Evolutionary conservation across 441 rosid genomes (phyloP), one percentile per base, ranked within the genome.

Genomic region (Erysimum cheiri): DNA sequence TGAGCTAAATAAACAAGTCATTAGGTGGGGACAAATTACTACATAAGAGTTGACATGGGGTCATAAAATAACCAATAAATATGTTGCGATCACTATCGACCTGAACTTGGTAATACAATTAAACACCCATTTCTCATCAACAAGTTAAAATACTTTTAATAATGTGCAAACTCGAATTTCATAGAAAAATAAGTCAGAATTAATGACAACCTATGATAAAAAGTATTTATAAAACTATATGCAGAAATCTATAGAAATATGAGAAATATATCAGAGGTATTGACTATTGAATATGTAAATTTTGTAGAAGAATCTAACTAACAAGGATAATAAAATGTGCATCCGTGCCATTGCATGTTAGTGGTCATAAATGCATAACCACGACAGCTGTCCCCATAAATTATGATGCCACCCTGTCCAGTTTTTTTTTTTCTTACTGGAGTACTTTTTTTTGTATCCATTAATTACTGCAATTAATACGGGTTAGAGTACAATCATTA

Each of bases 331-430:
- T 48, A 65, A 66, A 67, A 53, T 53, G 15, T 53, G 64, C 73
- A 74, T 44, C 43, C 69, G 73, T 74, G 69, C 64, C 73, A 61
- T 60, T 74, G 73, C 78, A 74, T 74, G 73, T 74, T 74, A 74
- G 73, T 74, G 69, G 64, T 61, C 69, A 53, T 74, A 67, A 74
- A 74, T 74, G 78, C 64, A 44, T 61, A 60, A 54, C 58, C 36
- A 67, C 64, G 64, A 74, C 64, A 74, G 64, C 73, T 74, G 78
- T 67, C 64, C 64, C 52, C 58, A 68, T 60, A 61, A 74, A 46
- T 74, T 67, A 67, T 74, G 68, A 74, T 67, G 69, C 73, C 78
- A 74, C 44, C 69, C 73, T 74, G 78, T 74, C 73, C 69, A 41
- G 0, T 9, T 65, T 47, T 19, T 13, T 22, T 0, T 40, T 6